Conservation (phyloP, 2,329 filamentous ascomycete species). For the Ceratocystis harringtonii region DNA sequence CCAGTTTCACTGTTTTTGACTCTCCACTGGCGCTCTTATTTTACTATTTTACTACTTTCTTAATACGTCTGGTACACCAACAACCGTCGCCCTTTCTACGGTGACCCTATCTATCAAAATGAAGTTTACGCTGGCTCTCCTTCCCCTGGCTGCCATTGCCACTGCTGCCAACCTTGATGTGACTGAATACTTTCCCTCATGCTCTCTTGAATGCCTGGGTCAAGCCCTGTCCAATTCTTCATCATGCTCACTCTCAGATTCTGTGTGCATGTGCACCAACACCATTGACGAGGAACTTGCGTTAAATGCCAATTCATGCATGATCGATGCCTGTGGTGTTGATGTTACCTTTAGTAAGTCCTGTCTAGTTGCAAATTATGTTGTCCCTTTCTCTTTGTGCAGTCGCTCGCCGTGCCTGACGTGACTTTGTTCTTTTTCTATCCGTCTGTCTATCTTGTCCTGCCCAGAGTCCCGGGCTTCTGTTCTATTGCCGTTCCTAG, state of each 20-base stretch:
- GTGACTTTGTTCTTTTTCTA: no score
- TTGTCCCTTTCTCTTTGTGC: no score
- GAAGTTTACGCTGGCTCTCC: constrained; percentile 26
- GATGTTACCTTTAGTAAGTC: constrained; percentile 28
- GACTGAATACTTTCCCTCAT: constrained; percentile 26
- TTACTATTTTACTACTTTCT: background rate
- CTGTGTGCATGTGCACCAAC: constrained; percentile 24
- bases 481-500: no score
- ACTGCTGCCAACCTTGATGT: constrained; percentile 23
- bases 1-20: background rate
- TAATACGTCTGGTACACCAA: background rate
- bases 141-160: constrained; percentile 25
- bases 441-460: no score
- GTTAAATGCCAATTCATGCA: constrained; percentile 24
- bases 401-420: no score
- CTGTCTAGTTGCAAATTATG: background rate
- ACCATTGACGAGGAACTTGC: constrained; percentile 25
- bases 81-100: background rate
- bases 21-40: background rate
- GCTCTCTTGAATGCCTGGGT: constrained; percentile 27
- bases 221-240: constrained; percentile 23
- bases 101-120: constrained; percentile 23
- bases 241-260: constrained; percentile 24
- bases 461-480: no score
- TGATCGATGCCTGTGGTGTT: constrained; percentile 26